phyloP scores from a whole-genome alignment of 2,329 filamentous ascomycete species.

The Hypomyces rosellus region DNA sequence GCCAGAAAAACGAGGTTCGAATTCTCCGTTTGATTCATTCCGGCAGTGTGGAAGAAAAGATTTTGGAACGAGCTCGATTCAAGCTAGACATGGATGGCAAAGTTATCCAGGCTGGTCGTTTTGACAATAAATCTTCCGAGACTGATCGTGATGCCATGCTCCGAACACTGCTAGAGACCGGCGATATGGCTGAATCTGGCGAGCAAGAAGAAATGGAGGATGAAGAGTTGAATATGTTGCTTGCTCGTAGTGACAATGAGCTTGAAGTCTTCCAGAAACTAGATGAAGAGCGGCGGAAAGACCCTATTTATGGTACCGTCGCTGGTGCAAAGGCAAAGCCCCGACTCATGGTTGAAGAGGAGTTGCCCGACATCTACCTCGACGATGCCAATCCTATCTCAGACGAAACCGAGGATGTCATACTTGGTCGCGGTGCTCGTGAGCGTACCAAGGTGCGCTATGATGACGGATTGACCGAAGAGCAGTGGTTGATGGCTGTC shows the following conservation, averaged over 20 bases:
- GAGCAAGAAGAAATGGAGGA: constrained; percentile 98
- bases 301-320: constrained; percentile 63
- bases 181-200: constrained; percentile 59
- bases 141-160: constrained; percentile 97
- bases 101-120: constrained; percentile 97
- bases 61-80: constrained; percentile 90
- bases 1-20: constrained; percentile 98
- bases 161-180: constrained; percentile 82
- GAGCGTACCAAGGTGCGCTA: constrained; percentile 93
- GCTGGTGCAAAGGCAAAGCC: constrained; percentile 58
- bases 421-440: constrained; percentile 81
- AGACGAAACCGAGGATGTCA: constrained; percentile 70
- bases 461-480: constrained; percentile 94
- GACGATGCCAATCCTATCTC: constrained; percentile 74
- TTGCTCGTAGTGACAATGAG: constrained; percentile 82
- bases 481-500: constrained; percentile 97
- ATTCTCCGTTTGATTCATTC: constrained; percentile 94
- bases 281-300: constrained; percentile 65
- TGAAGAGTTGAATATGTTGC: constrained; percentile 90
- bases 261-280: constrained; percentile 72
- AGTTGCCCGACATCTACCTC: constrained; percentile 91
- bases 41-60: constrained; percentile 97
- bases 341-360: constrained; percentile 78
- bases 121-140: constrained; percentile 98
- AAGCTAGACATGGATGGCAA: constrained; percentile 99